Evolutionary conservation across 768 basidiomycete genomes (phyloP).

Genomic region (Terana coerulea): DNA sequence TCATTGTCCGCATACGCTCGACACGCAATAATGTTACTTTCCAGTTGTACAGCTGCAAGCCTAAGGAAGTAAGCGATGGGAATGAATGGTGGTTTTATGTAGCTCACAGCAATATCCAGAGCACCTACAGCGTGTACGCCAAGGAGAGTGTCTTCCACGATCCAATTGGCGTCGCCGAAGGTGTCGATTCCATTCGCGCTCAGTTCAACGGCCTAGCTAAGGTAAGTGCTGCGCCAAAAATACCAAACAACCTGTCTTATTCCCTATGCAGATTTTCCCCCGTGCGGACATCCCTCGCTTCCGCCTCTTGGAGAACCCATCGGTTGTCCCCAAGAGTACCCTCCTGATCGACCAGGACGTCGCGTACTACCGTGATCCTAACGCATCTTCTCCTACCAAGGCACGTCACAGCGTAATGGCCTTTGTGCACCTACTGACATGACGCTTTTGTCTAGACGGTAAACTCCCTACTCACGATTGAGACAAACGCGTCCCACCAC

Average conservation of each 20-base stretch:
- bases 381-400: conserved; percentile 39
- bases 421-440: not conserved
- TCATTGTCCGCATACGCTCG: not conserved
- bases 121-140: conserved; percentile 41
- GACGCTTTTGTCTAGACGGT: conserved; percentile 23
- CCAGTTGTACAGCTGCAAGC: conserved; percentile 38
- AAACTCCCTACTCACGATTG: conserved; percentile 40
- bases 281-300: conserved; percentile 40
- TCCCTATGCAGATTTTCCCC: conserved; percentile 34
- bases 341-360: conserved; percentile 48
- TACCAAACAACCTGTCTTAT: too few species aligned
- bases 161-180: conserved; percentile 42
- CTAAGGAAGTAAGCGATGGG: conserved; percentile 27
- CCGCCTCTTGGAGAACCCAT: conserved; percentile 38
- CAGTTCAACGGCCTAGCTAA: conserved; percentile 44
- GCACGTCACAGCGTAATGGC: conserved; percentile 15
- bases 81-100: not conserved
- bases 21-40: conserved; percentile 1
- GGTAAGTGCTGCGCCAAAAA: conserved; percentile 20
- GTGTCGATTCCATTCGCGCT: conserved; percentile 35
- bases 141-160: conserved; percentile 42
- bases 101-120: conserved; percentile 20
- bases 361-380: conserved; percentile 37
- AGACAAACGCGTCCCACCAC: conserved; percentile 34
- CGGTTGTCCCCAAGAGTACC: conserved; percentile 31